Base-by-base conservation (phyloP, 441 rosid species). In the Oxalis stricta region DNA sequence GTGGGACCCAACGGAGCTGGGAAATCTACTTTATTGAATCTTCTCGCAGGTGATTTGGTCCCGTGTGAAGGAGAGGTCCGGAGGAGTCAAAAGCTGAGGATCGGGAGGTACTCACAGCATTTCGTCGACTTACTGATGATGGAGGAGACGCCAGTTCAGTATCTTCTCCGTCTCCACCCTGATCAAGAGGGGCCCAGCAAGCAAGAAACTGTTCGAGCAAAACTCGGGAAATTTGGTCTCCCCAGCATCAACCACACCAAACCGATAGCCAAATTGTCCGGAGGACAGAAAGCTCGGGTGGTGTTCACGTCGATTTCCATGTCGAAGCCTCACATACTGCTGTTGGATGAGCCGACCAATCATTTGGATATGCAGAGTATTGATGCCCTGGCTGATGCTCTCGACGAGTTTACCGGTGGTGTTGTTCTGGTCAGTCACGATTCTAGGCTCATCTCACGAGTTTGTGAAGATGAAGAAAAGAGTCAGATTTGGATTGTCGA, bases 1-100 rank as follows among this genome's bases (percentile, higher is more conserved):
- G 87, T 81, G 44, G 97, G 97, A 52, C 93, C 97, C 16, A 84
- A 79, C 40, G 97, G 97, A 42, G 95, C 97, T 34, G 95, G 94
- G 44, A 88, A 88, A 55, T 84, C 91, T 37, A 84, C 97, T 51
- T 63, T 88, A n/a, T 61, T 88, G 55, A 88, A 84, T 64, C 94
- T 88, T 55, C 80, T 88, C 31, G 93, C 95, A 18, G 94, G 94
- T 26, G 97, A 88, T 67, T 62, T 88, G 60, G 71, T 56, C 64
- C 85, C 97, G 9, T 58, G 56, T 0, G 87, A 84, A 47, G 97
- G 97, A 41, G 95, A 82, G 65, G 73, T 69, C 38, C 60, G 91
- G 49, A 71, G 85, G 70, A 84, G 95, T 51, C 95, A 82, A 54
- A 84, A 88, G 59, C 53, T 84, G 65, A 76, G 95, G 48, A 75